Conservation (phyloP, 2,329 filamentous ascomycete species). For the Aspergillaceae sp. region DNA sequence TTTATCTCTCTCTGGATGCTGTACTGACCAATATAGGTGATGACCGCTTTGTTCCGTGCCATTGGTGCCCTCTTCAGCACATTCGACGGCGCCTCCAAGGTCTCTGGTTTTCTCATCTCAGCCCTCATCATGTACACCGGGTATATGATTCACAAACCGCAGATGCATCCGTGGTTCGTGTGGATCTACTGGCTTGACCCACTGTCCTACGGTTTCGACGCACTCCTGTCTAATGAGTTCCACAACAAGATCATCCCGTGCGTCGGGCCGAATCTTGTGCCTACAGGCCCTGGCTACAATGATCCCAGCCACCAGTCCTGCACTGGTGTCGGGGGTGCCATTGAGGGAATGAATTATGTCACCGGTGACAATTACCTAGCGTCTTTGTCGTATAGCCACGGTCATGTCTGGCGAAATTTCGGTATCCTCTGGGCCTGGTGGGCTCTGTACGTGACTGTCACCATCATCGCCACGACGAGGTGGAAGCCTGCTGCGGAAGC, state of each 20-base stretch:
- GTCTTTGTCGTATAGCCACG: slow-evolving; percentile 46
- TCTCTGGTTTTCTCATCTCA: slow-evolving; percentile 32
- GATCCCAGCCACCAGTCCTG: slow-evolving; percentile 18
- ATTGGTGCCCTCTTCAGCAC: slow-evolving; percentile 49
- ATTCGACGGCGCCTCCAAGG: slow-evolving; percentile 53
- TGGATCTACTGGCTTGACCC: slow-evolving; percentile 39
- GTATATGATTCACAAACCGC: slow-evolving; percentile 38
- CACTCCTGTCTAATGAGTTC: slow-evolving; percentile 31
- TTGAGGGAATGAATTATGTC: slow-evolving; percentile 41
- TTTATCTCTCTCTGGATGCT: too few species aligned
- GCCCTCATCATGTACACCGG: slow-evolving; percentile 34
- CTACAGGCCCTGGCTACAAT: slow-evolving; percentile 25
- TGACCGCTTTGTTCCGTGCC: slow-evolving; percentile 52
- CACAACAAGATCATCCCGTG: slow-evolving; percentile 28
- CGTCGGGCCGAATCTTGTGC: slow-evolving; percentile 27
- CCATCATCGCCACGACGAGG: slow-evolving; percentile 48
- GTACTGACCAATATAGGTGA: slow-evolving; percentile 30
- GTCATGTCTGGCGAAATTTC: slow-evolving; percentile 52
- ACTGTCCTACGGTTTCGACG: slow-evolving; percentile 31
- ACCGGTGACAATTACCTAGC: slow-evolving; percentile 52
- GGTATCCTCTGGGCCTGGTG: slow-evolving; percentile 58
- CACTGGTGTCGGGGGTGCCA: slow-evolving; percentile 42
- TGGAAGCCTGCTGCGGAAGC: slow-evolving; percentile 50
- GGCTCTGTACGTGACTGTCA: slow-evolving; percentile 50
- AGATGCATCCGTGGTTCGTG: slow-evolving; percentile 47